Evolutionary conservation across 192 early-diverging fungal genomes (phyloP).

Genomic region (Piromyces sp.): DNA sequence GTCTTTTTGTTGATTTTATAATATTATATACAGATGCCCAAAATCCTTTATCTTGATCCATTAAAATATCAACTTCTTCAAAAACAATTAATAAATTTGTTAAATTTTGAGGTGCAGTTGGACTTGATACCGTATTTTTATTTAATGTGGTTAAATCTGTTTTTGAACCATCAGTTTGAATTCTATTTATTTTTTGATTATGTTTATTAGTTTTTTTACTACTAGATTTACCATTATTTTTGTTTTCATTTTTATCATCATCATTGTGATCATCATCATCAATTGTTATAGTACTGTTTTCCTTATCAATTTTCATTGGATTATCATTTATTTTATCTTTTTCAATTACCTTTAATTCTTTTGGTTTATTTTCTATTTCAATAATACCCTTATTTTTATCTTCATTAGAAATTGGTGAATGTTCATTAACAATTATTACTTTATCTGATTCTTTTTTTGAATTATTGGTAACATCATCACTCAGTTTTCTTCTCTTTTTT

Average conservation of each 20-base stretch:
- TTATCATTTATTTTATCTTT: too few relatives aligned
- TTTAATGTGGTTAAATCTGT: background rate
- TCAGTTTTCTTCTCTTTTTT: background rate
- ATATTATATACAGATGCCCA: background rate
- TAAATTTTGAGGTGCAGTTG: background rate
- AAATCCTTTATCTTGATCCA: background rate
- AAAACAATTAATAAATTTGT: background rate
- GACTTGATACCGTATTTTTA: background rate
- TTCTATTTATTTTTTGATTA: background rate
- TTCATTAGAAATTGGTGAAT: background rate
- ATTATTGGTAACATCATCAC: background rate
- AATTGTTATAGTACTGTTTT: too few relatives aligned
- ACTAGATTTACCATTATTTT: too few relatives aligned
- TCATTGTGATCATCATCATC: too few relatives aligned
- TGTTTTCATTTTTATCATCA: too few relatives aligned
- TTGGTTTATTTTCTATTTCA: too few relatives aligned
- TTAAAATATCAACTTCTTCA: background rate
- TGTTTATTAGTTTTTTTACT: too few relatives aligned
- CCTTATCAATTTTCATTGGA: too few relatives aligned
- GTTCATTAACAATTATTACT: background rate
- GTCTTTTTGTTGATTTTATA: background rate
- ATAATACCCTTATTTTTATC: too few relatives aligned
- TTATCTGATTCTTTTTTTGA: background rate
- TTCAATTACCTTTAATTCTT: too few relatives aligned
- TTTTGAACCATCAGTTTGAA: background rate